Evolutionary conservation across 192 early-diverging fungal species (phyloP), one percentile per base, ranked within the genome.

Genomic region (Coemansia umbellata): DNA sequence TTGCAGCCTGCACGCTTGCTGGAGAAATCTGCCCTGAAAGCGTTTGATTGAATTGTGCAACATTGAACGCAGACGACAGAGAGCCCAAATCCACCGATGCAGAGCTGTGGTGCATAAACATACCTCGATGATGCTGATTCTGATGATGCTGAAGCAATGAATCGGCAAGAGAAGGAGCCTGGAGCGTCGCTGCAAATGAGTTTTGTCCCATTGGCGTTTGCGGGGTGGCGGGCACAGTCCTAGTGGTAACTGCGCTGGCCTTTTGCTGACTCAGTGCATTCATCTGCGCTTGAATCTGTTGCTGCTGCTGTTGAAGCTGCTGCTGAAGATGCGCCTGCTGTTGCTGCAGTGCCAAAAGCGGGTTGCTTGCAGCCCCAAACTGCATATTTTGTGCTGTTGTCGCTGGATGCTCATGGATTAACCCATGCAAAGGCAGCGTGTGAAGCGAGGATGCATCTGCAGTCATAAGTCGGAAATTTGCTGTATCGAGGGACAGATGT

Each of bases 401-500:
- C 36, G 40, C 24, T 37, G 32, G 15, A n/a, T 55, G 52, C 37
- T 51, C 55, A 14, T 51, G 55, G 33, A 59, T 32, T 5, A 51
- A 28, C 36, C 13, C 47, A 10, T 60, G 56, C 27, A 55, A 1
- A 9, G 58, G 53, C 41, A 52, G 35, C 48, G 31, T 18, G 3
- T 43, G 26, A n/a, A 58, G 32, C 22, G 58, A 50, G 5, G 60
- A 24, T 7, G 57, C 19, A 8, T 55, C 61, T 8, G 44, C 49
- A 10, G 47, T 27, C 58, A 57, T 48, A 7, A 69, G 41, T 1
- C 54, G 48, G 44, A 69, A 44, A 18, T 57, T 69, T 8, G 66
- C 66, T 4, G 53, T 51, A 24, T 69, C 66, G n/a, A 69, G 66
- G 26, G 66, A 69, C 36, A 69, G 37, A 26, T 69, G 66, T n/a